Evolutionary conservation across 306 rosid species (phyloP), one percentile per base, ranked within the genome.

Genomic region (Canavalia ensiformis): DNA sequence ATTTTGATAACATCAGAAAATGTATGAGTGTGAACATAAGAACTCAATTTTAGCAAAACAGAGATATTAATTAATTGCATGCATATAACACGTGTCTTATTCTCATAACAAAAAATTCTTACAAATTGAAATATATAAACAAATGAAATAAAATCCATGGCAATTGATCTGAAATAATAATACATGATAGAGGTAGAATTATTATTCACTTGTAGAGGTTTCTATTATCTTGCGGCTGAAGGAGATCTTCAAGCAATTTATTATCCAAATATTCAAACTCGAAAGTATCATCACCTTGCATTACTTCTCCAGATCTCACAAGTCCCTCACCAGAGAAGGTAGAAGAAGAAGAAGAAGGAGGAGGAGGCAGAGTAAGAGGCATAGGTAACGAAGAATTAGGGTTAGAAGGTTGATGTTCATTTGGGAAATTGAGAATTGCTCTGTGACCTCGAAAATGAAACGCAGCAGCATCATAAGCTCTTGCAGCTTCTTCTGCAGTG

Each of bases 381-480:
- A 63, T 39, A 46, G 84, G 69, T 35, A 72, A 41, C 1, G 87
- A 74, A 54, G 88, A 72, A 10, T 86, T 44, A 1, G 74, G 55
- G 8, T 65, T 29, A 49, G 78, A 34, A 72, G 86, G 56, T 7
- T 88, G 95, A 33, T 86, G 63, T 54, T 95, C 97, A 76, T 95
- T 91, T 2, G 97, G 97, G 84, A 95, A 94, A 54, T 94, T 95
- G 55, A 95, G 92, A 74, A 95, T 91, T 1, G 99, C 99, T 68
- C 77, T 85, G 49, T 89, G 97, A 7, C 99, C 99, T 29, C 99
- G 81, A 54, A 89, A 92, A 41, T 86, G 85, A 35, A 88, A 94
- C 41, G 98, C 98, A 52, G 99, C 97, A 74, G 88, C 87, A 68
- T 95, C 98, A 71, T 95, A 95, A 47, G 98, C 98, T 44, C 97